These are phyloP conservation scores for Trypanosoma conorhini DNA, from an alignment of 208 protist species.

Conservation along the genomic window DNA sequence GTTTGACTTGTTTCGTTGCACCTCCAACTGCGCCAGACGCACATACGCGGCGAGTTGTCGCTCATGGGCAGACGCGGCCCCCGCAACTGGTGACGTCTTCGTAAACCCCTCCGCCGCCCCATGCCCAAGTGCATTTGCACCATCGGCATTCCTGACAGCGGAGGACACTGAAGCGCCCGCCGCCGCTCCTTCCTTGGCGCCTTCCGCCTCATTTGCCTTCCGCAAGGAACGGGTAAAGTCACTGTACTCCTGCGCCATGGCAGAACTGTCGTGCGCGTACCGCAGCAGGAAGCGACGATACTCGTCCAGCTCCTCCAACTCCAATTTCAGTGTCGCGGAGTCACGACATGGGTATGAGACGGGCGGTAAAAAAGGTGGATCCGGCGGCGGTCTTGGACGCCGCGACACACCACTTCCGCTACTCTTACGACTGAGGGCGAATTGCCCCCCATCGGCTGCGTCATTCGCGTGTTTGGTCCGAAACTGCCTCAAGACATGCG, in stretches of 20 bases:
- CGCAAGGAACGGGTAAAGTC: slow-evolving; percentile 7
- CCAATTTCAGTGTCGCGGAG: slow-evolving; percentile 6
- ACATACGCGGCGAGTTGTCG: slow-evolving; percentile 25
- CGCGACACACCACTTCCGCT: background rate
- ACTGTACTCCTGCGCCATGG: slow-evolving; percentile 21
- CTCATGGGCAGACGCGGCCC: slow-evolving; percentile 5
- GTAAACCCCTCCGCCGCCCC: background rate
- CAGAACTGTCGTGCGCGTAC: slow-evolving; percentile 18
- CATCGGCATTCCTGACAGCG: background rate
- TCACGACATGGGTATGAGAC: slow-evolving; percentile 19
- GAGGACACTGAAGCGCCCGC: background rate
- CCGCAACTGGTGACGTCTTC: background rate
- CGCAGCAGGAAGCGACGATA: slow-evolving; percentile 23
- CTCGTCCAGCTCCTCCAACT: slow-evolving; percentile 28
- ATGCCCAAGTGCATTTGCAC: background rate
- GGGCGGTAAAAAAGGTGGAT: slow-evolving; percentile 27
- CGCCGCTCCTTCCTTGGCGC: background rate
- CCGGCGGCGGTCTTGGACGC: slow-evolving; percentile 8
- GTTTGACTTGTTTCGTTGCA: slow-evolving; percentile 16
- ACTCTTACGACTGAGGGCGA: background rate
- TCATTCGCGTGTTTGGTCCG: background rate
- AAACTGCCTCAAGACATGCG: background rate
- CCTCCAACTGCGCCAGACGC: slow-evolving; percentile 30
- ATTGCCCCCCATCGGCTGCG: background rate
- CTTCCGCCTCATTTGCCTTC: background rate